Evolutionary conservation across 2,329 filamentous ascomycete species (phyloP).

Genomic region (Ambrosiella beaveri): DNA sequence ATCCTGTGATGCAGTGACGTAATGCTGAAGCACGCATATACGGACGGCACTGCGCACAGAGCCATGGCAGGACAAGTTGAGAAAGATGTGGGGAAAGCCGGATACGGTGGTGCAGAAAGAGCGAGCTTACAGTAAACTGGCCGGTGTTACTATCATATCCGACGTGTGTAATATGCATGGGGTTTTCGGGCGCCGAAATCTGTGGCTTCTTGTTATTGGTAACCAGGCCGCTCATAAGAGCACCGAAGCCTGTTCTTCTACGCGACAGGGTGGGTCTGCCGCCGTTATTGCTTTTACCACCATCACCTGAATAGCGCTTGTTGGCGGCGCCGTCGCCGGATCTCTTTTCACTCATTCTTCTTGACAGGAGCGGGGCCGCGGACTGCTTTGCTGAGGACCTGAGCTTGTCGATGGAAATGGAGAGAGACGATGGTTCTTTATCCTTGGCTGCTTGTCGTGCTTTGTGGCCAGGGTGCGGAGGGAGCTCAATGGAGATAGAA

Average conservation of each 20-base stretch:
- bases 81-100: neutral
- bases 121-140: conserved; percentile 67
- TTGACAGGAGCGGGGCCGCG: conserved; percentile 27
- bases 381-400: conserved; percentile 7
- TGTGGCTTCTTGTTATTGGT: conserved; percentile 77
- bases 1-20: neutral
- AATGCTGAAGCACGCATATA: neutral
- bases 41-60: neutral
- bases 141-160: conserved; percentile 93
- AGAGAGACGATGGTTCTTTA: conserved; percentile 41
- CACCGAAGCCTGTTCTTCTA: conserved; percentile 80
- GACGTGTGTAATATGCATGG: conserved; percentile 93
- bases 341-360: conserved; percentile 32
- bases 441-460: neutral
- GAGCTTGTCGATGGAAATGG: conserved; percentile 26
- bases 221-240: conserved; percentile 67
- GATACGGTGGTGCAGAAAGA: neutral
- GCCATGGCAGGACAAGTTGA: neutral
- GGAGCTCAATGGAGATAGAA: neutral
- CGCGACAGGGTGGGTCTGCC: conserved; percentile 38
- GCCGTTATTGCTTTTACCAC: conserved; percentile 37
- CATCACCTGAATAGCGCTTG: conserved; percentile 69
- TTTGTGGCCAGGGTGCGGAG: conserved; percentile 1
- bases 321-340: conserved; percentile 31
- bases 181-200: conserved; percentile 96